phyloP scores from a whole-genome alignment of 1,139 yeast species.

The Nadsonia commutata region DNA sequence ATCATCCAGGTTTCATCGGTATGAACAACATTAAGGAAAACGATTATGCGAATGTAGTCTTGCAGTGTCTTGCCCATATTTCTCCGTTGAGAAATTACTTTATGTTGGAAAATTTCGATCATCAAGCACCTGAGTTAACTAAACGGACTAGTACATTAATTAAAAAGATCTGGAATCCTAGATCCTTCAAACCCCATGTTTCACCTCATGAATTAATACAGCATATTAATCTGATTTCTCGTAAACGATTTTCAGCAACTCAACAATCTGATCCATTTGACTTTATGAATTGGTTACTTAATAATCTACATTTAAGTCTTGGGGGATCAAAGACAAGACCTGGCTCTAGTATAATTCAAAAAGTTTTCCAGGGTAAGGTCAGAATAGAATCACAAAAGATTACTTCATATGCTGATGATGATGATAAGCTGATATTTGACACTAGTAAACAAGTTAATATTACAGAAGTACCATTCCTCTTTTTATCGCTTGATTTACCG shows the following conservation, averaged over 20 bases:
- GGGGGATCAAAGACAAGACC: conserved; percentile 17
- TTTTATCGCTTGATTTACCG: conserved; percentile 45
- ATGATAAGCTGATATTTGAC: conserved; percentile 17
- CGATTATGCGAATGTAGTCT: conserved; percentile 41
- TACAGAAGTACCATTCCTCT: conserved; percentile 36
- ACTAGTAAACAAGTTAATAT: conserved; percentile 5
- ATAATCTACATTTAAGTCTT: conserved; percentile 30
- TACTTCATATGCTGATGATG: conserved; percentile 14
- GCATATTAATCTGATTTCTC: conserved; percentile 29
- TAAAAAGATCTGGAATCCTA: conserved; percentile 51
- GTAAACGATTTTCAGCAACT: conserved; percentile 28
- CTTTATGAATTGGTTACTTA: conserved; percentile 47
- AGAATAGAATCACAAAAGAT: conserved; percentile 22
- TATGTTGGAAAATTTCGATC: conserved; percentile 22
- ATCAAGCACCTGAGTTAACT: conserved; percentile 16
- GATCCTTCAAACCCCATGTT: conserved; percentile 42
- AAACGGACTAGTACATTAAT: conserved; percentile 30
- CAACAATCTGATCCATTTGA: conserved; percentile 36
- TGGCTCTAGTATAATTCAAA: conserved; percentile 17
- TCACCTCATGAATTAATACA: conserved; percentile 56
- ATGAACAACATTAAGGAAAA: conserved; percentile 37
- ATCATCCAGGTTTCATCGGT: conserved; percentile 53
- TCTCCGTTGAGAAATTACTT: conserved; percentile 37
- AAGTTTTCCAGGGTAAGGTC: conserved; percentile 41
- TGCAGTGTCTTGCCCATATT: conserved; percentile 45